Conservation (phyloP, 768 basidiomycete genomes). For the Leccinum imitatum region DNA sequence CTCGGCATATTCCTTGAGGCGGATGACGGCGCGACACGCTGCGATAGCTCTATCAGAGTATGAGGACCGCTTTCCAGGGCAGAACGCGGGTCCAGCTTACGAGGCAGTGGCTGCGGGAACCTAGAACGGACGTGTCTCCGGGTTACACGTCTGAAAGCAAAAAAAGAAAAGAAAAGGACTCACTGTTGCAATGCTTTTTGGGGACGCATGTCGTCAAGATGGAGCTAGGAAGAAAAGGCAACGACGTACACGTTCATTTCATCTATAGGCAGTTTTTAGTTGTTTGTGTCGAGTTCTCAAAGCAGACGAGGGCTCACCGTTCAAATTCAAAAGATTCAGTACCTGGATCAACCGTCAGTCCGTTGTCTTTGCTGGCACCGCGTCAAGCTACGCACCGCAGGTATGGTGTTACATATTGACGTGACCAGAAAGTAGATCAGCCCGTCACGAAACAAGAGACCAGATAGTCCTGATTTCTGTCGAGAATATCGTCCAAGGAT, state of each 20-base stretch:
- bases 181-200: constrained; percentile 25
- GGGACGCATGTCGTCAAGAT: constrained; percentile 2
- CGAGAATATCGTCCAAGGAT: constrained; percentile 46
- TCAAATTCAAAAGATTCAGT: constrained; percentile 26
- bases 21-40: constrained; percentile 66
- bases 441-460: constrained; percentile 71
- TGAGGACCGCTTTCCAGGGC: not conserved
- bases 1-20: constrained; percentile 55
- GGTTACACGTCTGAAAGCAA: not conserved
- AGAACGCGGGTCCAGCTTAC: constrained; percentile 35
- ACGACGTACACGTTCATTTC: constrained; percentile 29
- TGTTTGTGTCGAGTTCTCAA: not conserved
- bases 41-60: constrained; percentile 33
- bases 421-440: constrained; percentile 67
- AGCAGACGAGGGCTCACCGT: constrained; percentile 16
- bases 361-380: not conserved
- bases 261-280: constrained; percentile 11
- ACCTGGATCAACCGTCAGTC: constrained; percentile 16
- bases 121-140: constrained; percentile 26
- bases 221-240: not conserved
- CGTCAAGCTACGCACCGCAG: constrained; percentile 48
- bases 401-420: constrained; percentile 63
- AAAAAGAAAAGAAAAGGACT: not conserved
- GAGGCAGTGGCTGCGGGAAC: constrained; percentile 67
- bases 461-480: constrained; percentile 60